Conservation (phyloP, 2,329 filamentous ascomycete genomes). For the Aureobasidium sp. region DNA sequence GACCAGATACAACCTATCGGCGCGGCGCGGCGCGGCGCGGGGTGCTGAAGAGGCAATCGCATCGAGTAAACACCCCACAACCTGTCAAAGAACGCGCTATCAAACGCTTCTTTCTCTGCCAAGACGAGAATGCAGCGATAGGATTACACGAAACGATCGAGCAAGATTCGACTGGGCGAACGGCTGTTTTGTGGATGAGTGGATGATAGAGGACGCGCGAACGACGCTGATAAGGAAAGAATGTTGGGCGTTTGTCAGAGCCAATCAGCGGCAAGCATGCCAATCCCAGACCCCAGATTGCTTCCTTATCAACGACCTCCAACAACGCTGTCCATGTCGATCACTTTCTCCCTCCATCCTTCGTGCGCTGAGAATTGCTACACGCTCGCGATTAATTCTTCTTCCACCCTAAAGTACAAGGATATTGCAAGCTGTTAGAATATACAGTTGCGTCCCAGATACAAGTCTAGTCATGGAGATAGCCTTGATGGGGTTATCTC, state of each 20-base stretch:
- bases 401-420: too few species aligned
- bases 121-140: neutral
- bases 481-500: too few species aligned
- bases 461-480: too few species aligned
- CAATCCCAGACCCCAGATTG: constrained; percentile 1
- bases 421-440: too few species aligned
- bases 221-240: neutral
- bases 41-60: neutral
- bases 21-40: neutral
- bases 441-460: too few species aligned
- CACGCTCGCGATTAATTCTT: too few species aligned
- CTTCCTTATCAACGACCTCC: neutral
- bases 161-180: neutral
- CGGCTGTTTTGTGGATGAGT: neutral
- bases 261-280: constrained; percentile 3
- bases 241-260: constrained; percentile 5
- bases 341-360: neutral
- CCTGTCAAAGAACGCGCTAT: neutral
- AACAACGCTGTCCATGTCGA: neutral
- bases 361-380: too few species aligned
- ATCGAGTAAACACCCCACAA: constrained; percentile 9
- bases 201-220: neutral
- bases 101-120: neutral
- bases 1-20: neutral
- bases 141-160: constrained; percentile 5